Base-by-base conservation (phyloP, 345 rosid genomes). In the Hypericum androsaemum region DNA sequence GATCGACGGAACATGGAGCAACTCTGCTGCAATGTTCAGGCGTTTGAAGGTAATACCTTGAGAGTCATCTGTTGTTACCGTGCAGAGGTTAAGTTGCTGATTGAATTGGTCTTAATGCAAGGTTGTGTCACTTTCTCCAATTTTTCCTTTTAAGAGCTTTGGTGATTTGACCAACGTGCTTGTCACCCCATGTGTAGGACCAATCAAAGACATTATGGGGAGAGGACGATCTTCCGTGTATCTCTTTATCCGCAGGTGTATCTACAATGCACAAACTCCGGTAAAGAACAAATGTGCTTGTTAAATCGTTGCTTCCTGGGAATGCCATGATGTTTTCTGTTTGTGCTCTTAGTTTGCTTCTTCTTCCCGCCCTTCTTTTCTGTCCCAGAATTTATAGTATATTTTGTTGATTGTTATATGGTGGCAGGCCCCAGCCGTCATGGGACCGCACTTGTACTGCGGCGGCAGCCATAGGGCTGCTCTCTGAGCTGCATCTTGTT, bases 1-100 rank as follows among this genome's bases (percentile, higher is more conserved):
- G 72, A 81, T 88, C 64, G 98, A 92, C 61, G 96, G 98, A 39
- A 88, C 98, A 36, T 92, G 98, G 97, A 92, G 79, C 80, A 92
- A 92, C 60, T 85, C 97, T 52, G 84, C 88, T 50, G 95, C 98
- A 53, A 88, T 85, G 98, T 77, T 85, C 77, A 81, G 72, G 67
- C 98, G 98, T 41, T 57, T 92, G 40, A 88, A 85, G 94, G 98
- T 85, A 64, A 47, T 61, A 6, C 38, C 2, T 2, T 32, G 22
- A 53, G 46, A 44, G 48, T 12, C 7, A 32, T 45, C 9, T 39
- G 13, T 46, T 28, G 10, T 22, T 22, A 22, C 32, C 2, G 32
- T 4, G 2, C 32, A 22, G 37, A 6, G 5, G 32, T 9, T 48
- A 6, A 47, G 8, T 57, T 45, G 6, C 13, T 6, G 51, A 12